Percentiles rank a stretch among this genome's conserved stretches.
Conservation (phyloP, 306 rosid genomes). For the Sophora flavescens region DNA sequence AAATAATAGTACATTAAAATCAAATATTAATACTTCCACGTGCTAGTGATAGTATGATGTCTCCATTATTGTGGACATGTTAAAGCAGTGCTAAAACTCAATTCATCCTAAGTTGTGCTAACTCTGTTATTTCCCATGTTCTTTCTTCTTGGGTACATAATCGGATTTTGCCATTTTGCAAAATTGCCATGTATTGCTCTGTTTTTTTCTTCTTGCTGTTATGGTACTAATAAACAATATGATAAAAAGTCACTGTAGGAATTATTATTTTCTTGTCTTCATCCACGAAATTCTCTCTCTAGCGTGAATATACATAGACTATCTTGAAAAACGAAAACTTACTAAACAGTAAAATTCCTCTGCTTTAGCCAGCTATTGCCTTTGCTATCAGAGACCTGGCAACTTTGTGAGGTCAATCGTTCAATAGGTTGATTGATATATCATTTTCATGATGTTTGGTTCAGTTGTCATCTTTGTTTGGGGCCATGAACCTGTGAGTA, state of each 20-base stretch:
- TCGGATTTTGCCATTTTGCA: conserved; percentile 8
- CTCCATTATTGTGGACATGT: not conserved
- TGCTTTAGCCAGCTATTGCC: conserved; percentile 88
- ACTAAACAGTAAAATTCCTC: conserved; percentile 27
- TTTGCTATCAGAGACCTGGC: conserved; percentile 76
- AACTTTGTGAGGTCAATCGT: conserved; percentile 77
- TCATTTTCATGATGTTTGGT: not conserved
- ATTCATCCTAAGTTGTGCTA: not conserved
- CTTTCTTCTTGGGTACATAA: conserved; percentile 12
- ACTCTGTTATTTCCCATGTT: not conserved
- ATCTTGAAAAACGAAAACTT: conserved; percentile 10
- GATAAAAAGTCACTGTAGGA: too few species aligned
- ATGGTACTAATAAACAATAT: too few species aligned
- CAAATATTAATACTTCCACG: not conserved
- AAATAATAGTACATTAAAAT: conserved; percentile 6
- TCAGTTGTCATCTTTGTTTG: conserved; percentile 17
- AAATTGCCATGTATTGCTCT: not conserved
- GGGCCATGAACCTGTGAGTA: too few species aligned
- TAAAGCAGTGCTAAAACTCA: not conserved
- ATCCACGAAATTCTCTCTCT: not conserved
- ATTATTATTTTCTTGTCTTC: too few species aligned
- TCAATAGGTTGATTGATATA: conserved; percentile 33
- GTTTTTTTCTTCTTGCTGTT: too few species aligned
- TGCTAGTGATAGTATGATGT: too few species aligned
- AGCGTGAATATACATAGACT: not conserved